phyloP scores from a whole-genome alignment of 140 eudicot genomes.

The Anethum foeniculum region DNA sequence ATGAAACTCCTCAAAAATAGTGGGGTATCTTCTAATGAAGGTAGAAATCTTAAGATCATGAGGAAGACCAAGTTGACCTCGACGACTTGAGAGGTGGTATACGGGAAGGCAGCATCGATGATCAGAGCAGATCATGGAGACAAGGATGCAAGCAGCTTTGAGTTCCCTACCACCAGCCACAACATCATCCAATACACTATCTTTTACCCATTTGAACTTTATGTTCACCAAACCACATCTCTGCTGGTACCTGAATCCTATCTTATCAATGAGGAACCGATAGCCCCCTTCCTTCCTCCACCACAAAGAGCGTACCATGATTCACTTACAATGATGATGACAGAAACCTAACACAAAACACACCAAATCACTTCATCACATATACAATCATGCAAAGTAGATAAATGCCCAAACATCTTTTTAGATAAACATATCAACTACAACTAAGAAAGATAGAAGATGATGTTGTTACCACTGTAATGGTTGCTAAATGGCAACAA shows the following conservation, averaged over 20 bases:
- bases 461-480: background rate
- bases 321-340: background rate
- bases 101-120: constrained; percentile 37
- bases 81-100: constrained; percentile 37
- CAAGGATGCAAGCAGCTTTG: constrained; percentile 42
- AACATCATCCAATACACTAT: constrained; percentile 47
- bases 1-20: constrained; percentile 56
- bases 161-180: constrained; percentile 55
- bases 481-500: background rate
- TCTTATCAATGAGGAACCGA: constrained; percentile 5
- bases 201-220: constrained; percentile 74
- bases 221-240: constrained; percentile 54
- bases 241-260: constrained; percentile 37
- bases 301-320: constrained; percentile 9
- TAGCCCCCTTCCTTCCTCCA: constrained; percentile 5
- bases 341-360: background rate
- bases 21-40: constrained; percentile 68
- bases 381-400: background rate
- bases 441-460: background rate
- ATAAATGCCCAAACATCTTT: background rate
- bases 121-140: constrained; percentile 43
- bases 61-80: constrained; percentile 61
- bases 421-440: background rate
- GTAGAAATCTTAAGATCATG: constrained; percentile 53
- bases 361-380: background rate